Conservation (phyloP, 306 rosid genomes). For the Elaeagnus macrophylla region DNA sequence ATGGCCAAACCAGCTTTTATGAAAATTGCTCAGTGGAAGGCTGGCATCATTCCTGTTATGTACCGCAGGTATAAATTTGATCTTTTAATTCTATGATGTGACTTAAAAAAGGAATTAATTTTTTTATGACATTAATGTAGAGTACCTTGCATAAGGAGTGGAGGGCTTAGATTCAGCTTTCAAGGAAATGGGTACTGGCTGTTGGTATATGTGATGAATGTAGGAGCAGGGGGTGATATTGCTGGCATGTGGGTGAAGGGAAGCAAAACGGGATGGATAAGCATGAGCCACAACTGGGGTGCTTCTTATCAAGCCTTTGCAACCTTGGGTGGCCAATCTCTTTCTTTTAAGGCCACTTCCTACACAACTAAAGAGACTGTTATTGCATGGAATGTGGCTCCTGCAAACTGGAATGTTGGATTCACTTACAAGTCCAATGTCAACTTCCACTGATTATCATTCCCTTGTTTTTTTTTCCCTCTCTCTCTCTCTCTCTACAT, state of each 20-base stretch:
- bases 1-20: constrained; percentile 89
- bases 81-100: not conserved
- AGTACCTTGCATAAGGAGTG: constrained; percentile 55
- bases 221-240: constrained; percentile 88
- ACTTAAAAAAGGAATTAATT: not conserved
- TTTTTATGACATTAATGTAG: constrained; percentile 15
- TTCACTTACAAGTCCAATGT: constrained; percentile 36
- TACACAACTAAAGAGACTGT: constrained; percentile 57
- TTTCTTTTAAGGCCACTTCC: constrained; percentile 68
- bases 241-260: constrained; percentile 67
- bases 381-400: constrained; percentile 59
- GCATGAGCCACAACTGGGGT: constrained; percentile 97
- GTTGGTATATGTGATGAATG: constrained; percentile 86
- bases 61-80: constrained; percentile 53
- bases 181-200: constrained; percentile 96
- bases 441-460: constrained; percentile 43
- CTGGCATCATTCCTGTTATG: constrained; percentile 68
- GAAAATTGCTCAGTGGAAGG: constrained; percentile 68
- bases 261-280: constrained; percentile 65
- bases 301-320: constrained; percentile 90
- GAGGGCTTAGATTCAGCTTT: constrained; percentile 60
- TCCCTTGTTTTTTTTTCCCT: not conserved
- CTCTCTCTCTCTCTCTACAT: not conserved
- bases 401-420: constrained; percentile 58
- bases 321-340: constrained; percentile 57